Evolutionary conservation across 768 basidiomycete species (phyloP), one percentile per base, ranked within the genome.

Genomic region (Naematelia encephala): DNA sequence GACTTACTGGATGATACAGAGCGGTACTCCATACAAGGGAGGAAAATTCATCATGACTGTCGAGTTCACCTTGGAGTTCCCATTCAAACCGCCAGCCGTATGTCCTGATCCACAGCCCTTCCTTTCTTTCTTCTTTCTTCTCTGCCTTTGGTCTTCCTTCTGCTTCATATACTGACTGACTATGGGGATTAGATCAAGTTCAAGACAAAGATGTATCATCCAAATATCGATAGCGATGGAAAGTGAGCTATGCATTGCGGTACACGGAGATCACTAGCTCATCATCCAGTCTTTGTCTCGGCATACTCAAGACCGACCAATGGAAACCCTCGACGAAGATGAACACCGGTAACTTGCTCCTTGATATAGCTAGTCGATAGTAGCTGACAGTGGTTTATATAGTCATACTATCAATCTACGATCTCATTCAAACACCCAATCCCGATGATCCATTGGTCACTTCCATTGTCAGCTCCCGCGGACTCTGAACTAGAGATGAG

Each of bases 241-340:
- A 77, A 75, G 75, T 77, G 50, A 65, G 75, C 61, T 8, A 13
- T 10, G 1, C 19, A 8, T n/a, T 25, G n/a, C 8, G 25, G 30
- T 47, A 14, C 13, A 21, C 12, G 14, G 23, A 29, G 22, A 4
- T 2, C 39, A 22, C 27, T 28, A 25, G 28, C 56, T 57, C 21
- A 60, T 34, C 4, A 19, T 10, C 1, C 57, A 77, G 75, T 54
- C 73, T 78, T 26, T 78, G 77, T 45, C 68, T 78, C 43, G 77
- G 76, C 5, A 56, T 78, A 25, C 64, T 78, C n/a, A 78, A 78
- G 61, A 70, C 75, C 10, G 77, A 78, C 21, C 68, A 73, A 43
- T 78, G 77, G 77, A 78, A 78, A 51, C 77, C 77, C 5, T 69
- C 77, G 13, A 76, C 73, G 12, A 78, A 75, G 64, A 75, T 78